These are phyloP conservation scores for Cladosporium colombiae DNA, from an alignment of 2,329 filamentous ascomycete genomes.

Conservation along the genomic window DNA sequence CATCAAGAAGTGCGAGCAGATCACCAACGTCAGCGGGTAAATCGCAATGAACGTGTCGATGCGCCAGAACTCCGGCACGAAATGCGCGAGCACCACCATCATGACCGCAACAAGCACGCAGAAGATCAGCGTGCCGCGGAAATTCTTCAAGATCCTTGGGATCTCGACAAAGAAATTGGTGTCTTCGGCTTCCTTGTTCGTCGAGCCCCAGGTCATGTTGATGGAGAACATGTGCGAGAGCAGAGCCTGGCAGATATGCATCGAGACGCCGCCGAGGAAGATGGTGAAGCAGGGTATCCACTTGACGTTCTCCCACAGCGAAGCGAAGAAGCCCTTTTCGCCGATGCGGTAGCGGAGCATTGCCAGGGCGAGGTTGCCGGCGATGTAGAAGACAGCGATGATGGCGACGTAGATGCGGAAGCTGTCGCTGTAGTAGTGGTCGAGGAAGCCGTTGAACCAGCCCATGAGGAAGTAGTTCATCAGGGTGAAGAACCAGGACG, in stretches of 20 bases:
- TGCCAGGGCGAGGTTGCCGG: conserved; percentile 71
- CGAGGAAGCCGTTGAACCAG: conserved; percentile 74
- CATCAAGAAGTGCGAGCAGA: conserved; percentile 58
- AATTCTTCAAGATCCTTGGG: conserved; percentile 56
- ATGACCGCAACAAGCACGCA: conserved; percentile 48
- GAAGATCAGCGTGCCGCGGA: conserved; percentile 57
- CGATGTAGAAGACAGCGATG: conserved; percentile 73
- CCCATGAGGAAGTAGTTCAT: conserved; percentile 75
- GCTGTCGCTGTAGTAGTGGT: conserved; percentile 77
- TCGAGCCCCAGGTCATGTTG: conserved; percentile 55
- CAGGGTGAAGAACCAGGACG: conserved; percentile 72
- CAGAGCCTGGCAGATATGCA: conserved; percentile 44
- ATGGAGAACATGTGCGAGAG: conserved; percentile 44
- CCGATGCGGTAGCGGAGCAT: conserved; percentile 72
- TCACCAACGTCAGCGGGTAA: conserved; percentile 56
- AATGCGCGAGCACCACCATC: conserved; percentile 52
- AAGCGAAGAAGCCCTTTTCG: conserved; percentile 60
- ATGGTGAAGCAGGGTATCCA: conserved; percentile 58
- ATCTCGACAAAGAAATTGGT: conserved; percentile 60
- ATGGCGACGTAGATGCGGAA: conserved; percentile 82
- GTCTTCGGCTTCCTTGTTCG: conserved; percentile 59
- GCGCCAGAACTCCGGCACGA: conserved; percentile 55
- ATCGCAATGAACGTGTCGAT: conserved; percentile 62
- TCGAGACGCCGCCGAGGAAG: conserved; percentile 44
- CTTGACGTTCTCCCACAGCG: conserved; percentile 59